Evolutionary conservation across 202 grass and related monocot species (phyloP), one percentile per base, ranked within the genome.

Genomic region (Cymbopogon flexuosus): DNA sequence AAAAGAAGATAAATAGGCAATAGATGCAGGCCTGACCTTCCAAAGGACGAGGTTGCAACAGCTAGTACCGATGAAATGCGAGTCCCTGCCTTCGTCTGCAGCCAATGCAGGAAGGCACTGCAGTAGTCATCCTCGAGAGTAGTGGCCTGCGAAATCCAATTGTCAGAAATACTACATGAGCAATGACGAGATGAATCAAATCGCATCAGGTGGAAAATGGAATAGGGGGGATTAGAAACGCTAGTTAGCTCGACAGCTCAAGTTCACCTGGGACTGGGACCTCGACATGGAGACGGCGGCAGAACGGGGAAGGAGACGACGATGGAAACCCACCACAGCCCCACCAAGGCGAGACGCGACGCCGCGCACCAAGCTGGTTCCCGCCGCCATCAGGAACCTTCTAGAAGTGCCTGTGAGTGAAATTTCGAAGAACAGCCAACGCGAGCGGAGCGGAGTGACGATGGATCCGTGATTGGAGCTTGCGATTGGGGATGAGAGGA

Each of bases 61-160:
- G 73, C 84, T 36, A 93, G 76, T 37, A 75, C 74, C 2, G 91
- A 88, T 7, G 94, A 93, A 74, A 97, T 78, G 43, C 62, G 52
- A 78, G 82, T 23, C 67, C 85, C 91, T 1, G 87, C 72, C 73
- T 90, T 93, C 22, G 67, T 54, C 76, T 59, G 79, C 73, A 93
- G 83, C 94, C 91, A 97, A 31, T 56, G 77, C 34, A 97, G 83
- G 86, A 97, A 91, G 15, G 24, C 73, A 42, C 47, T 21, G 40
- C n/a, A 37, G 70, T 87, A 74, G 2, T 86, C 70, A 14, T 37
- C 74, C 51, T 56, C 37, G 31, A 69, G 22, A 18, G 1, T 58
- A 19, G 10, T 57, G 56, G 18, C 10, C 79, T 62, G 24, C 24
- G 22, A 31, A 63, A 77, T 63, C 41, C 52, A 61, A 41, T 58